Evolutionary conservation across 805 yeast genomes (phyloP).

Genomic region (Saccharomycopsis guyanensis): DNA sequence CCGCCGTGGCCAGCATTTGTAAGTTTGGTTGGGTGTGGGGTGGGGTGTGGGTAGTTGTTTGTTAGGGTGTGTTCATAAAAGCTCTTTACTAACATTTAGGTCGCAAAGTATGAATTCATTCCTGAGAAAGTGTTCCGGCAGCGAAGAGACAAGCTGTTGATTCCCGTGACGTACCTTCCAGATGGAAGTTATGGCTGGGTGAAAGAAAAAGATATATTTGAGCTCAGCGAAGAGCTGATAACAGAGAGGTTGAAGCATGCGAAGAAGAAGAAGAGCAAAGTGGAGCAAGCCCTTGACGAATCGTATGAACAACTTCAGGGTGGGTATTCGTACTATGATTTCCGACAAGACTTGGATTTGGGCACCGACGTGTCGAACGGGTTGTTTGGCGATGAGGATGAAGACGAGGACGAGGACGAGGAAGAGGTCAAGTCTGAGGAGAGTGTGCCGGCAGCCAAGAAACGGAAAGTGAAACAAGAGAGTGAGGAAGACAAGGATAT

Average conservation of each 20-base stretch:
- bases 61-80: not conserved
- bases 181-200: constrained; percentile 17
- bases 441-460: not conserved
- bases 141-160: constrained; percentile 3
- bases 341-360: constrained; percentile 4
- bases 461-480: constrained; percentile 1
- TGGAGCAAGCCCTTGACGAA: constrained; percentile 8
- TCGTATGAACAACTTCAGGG: constrained; percentile 5
- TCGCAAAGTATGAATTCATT: constrained; percentile 12
- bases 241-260: constrained; percentile 2
- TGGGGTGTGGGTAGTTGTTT: too few relatives aligned
- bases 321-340: constrained; percentile 3
- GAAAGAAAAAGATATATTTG: constrained; percentile 13
- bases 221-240: constrained; percentile 6
- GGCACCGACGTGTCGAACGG: constrained; percentile 1
- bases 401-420: constrained; percentile 2
- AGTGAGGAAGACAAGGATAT: not conserved
- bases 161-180: constrained; percentile 17
- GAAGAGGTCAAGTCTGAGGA: not conserved
- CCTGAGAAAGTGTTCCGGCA: constrained; percentile 7
- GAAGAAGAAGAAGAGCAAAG: constrained; percentile 9
- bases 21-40: too few relatives aligned
- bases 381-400: constrained; percentile 5
- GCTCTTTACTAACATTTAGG: constrained; percentile 15
- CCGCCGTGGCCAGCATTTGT: constrained; percentile 22